A percentile compares a stretch with the other conserved stretches of the same genome.
Evolutionary conservation across 2,329 filamentous ascomycete species (phyloP).

Genomic region (Xylariales sp.): DNA sequence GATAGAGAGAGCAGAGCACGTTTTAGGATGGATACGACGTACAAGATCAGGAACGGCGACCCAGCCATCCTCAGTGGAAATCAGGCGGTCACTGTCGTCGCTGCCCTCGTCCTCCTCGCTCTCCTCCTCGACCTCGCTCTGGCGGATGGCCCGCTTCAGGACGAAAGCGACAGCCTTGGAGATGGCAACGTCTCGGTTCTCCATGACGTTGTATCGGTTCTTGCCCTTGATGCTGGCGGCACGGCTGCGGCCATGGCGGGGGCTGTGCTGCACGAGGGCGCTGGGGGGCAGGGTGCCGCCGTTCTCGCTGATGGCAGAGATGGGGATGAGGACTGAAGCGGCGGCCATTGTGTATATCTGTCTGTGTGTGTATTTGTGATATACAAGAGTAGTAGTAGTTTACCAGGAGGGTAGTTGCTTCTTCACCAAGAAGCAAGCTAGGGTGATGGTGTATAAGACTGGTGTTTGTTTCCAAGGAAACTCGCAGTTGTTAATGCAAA

Average conservation of each 20-base stretch:
- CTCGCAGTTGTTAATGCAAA: background rate
- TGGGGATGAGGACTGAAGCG: conserved; percentile 27
- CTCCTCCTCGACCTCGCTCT: conserved; percentile 10
- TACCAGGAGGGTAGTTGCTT: background rate
- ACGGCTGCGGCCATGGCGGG: conserved; percentile 33
- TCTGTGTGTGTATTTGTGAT: too few relatives aligned
- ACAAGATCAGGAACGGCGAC: conserved; percentile 34
- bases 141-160: conserved; percentile 30
- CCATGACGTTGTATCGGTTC: conserved; percentile 34
- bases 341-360: conserved; percentile 25
- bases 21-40: conserved; percentile 12
- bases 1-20: background rate
- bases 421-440: too few relatives aligned
- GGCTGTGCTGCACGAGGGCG: conserved; percentile 26
- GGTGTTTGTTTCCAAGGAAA: background rate
- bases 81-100: conserved; percentile 23
- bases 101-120: conserved; percentile 30
- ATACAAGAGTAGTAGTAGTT: background rate
- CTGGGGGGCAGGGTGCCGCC: conserved; percentile 30
- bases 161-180: conserved; percentile 37
- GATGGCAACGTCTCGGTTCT: conserved; percentile 33
- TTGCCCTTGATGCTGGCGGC: conserved; percentile 34
- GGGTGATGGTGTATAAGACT: too few relatives aligned
- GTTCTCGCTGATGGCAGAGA: conserved; percentile 28
- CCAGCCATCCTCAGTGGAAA: conserved; percentile 35